Conservation (phyloP, 805 yeast species). For the Candida sonorensis region DNA sequence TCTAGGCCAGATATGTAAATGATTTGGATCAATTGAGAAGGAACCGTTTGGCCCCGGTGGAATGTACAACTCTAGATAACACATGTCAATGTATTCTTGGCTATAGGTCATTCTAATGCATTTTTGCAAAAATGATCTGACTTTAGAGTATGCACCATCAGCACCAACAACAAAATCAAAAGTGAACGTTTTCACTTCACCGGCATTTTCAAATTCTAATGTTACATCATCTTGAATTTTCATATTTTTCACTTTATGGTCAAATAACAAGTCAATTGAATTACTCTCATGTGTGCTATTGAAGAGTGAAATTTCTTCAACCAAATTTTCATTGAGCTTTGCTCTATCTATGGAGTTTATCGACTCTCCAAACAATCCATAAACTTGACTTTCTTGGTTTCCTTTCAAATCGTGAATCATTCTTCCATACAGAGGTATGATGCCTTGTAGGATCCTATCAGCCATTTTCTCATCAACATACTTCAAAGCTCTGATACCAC, state of each 20-base stretch:
- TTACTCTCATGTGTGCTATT: constrained; percentile 14
- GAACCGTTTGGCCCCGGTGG: constrained; percentile 43
- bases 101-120: constrained; percentile 58
- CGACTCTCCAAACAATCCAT: constrained; percentile 76
- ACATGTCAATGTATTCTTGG: constrained; percentile 78
- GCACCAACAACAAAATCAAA: constrained; percentile 69
- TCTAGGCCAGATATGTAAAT: constrained; percentile 91
- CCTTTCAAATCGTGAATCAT: constrained; percentile 79
- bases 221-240: constrained; percentile 22
- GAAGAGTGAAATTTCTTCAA: constrained; percentile 55
- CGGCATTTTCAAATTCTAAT: not conserved
- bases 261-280: constrained; percentile 41
- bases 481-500: constrained; percentile 70
- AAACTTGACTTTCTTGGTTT: constrained; percentile 56
- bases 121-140: constrained; percentile 63
- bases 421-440: constrained; percentile 83
- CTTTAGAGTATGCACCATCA: constrained; percentile 78
- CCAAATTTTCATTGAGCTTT: constrained; percentile 53
- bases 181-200: constrained; percentile 1
- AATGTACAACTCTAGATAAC: constrained; percentile 73
- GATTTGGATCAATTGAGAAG: constrained; percentile 60
- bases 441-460: constrained; percentile 43
- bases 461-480: constrained; percentile 57
- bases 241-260: constrained; percentile 46
- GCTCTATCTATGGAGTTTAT: constrained; percentile 83